Evolutionary conservation across 768 basidiomycete species (phyloP), one percentile per base, ranked within the genome.

Genomic region (Paxillus ammoniavirescens): DNA sequence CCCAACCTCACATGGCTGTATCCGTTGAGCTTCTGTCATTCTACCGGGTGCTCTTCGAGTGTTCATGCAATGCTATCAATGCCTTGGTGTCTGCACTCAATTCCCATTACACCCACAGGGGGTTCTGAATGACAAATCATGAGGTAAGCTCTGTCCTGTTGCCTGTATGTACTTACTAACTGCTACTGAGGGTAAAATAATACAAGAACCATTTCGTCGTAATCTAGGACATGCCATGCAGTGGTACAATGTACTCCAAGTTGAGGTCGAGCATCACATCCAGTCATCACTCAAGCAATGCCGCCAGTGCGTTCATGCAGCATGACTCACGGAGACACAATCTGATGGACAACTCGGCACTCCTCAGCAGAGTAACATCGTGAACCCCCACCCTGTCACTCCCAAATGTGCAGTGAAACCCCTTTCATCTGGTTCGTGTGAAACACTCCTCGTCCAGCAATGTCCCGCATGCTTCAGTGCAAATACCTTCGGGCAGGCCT

Each of bases 11-110:
- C 2, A 54, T 62, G 42, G 58, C 53, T 0, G 50, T 66, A 9
- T 67, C 65, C 0, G 55, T 73, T 3, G 62, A 71, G 4, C 56
- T 75, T 0, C 52, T 75, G 0, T 55, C 69, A 2, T 73, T 75
- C 48, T 74, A 73, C 48, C 49, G 43, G 0, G 62, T 66, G 1
- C 53, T 75, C 1, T 76, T 76, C 38, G 66, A 75, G 50, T 55
- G 62, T 0, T 73, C 74, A 0, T 75, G 72, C 17, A 66, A 76
- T 50, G 18, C 49, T 47, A 55, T 61, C 52, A 43, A 71, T 49
- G 17, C 17, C 5, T 17, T 47, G 9, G 46, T 52, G 1, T 26
- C 21, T 36, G 40, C 13, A 3, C 18, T 48, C 37, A n/a, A 38
- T 14, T 18, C 38, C 47, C 41, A 57, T 37, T 53, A 58, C 26